phyloP scores from a whole-genome alignment of 345 rosid genomes.

The Eucalyptus regnans region DNA sequence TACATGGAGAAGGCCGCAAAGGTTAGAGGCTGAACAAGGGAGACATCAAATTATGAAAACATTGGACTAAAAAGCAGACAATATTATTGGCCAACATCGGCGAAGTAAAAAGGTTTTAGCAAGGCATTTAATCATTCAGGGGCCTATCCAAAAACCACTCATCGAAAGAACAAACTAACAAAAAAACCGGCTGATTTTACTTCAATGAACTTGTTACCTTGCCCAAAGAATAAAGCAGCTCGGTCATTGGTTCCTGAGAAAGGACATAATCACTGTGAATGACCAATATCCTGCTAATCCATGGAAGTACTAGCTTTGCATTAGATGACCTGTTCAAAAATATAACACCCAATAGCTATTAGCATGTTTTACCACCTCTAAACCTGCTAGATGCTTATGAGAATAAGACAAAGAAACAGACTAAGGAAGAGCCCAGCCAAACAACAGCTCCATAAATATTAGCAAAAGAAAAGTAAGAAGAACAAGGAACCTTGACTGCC shows the following conservation, averaged over 20 bases:
- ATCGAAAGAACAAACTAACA: not conserved
- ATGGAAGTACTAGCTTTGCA: constrained; percentile 50
- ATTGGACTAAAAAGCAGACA: not conserved
- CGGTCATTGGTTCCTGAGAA: constrained; percentile 33
- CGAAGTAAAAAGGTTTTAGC: not conserved
- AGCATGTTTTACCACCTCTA: not conserved
- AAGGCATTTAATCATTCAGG: not conserved
- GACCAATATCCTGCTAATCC: constrained; percentile 75
- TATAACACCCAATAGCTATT: not conserved
- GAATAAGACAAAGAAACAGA: not conserved
- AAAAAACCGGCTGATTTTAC: not conserved
- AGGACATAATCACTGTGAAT: constrained; percentile 42
- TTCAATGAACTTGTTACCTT: constrained; percentile 32
- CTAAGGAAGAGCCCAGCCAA: not conserved
- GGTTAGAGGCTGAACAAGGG: not conserved
- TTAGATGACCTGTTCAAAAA: constrained; percentile 41
- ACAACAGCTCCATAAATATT: not conserved
- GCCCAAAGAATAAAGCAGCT: constrained; percentile 37
- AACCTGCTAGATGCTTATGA: not conserved
- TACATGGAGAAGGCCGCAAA: not conserved
- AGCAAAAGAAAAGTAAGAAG: not conserved
- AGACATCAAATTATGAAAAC: not conserved
- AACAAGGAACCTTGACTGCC: constrained; percentile 72
- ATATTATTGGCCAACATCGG: not conserved
- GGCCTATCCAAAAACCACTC: not conserved